A percentile compares a stretch with the other conserved stretches of the same genome.
Evolutionary conservation across 805 yeast genomes (phyloP).

Genomic region (Debaryomyces hansenii): DNA sequence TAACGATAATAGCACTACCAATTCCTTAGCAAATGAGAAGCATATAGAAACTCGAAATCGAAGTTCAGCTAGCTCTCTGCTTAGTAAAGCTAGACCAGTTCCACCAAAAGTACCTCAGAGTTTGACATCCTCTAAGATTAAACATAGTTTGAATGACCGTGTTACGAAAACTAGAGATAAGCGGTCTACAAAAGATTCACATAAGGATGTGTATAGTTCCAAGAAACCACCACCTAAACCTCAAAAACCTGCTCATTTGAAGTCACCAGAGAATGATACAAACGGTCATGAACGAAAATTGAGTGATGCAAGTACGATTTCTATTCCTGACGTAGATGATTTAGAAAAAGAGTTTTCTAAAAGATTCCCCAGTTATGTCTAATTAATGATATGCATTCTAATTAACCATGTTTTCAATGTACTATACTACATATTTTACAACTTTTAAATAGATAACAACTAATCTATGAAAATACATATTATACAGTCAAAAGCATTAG

Average conservation of each 20-base stretch:
- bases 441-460: background rate
- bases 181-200: too few species aligned
- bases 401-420: background rate
- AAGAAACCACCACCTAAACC: constrained; percentile 64
- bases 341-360: constrained; percentile 57
- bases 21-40: background rate
- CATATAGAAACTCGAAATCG: background rate
- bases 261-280: constrained; percentile 24
- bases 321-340: constrained; percentile 56
- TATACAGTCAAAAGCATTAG: background rate
- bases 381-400: constrained; percentile 2
- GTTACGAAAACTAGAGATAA: too few species aligned
- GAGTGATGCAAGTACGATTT: constrained; percentile 41
- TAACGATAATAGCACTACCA: constrained; percentile 14
- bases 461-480: background rate
- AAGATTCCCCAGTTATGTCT: constrained; percentile 62
- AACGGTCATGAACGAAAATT: constrained; percentile 19
- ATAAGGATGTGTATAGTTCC: background rate
- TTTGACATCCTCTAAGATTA: constrained; percentile 18
- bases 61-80: background rate
- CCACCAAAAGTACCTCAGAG: constrained; percentile 41
- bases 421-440: too few species aligned
- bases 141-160: background rate
- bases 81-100: background rate
- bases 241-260: constrained; percentile 57